Conservation (phyloP, 768 basidiomycete genomes). For the Phanerodontia chrysosporium region DNA sequence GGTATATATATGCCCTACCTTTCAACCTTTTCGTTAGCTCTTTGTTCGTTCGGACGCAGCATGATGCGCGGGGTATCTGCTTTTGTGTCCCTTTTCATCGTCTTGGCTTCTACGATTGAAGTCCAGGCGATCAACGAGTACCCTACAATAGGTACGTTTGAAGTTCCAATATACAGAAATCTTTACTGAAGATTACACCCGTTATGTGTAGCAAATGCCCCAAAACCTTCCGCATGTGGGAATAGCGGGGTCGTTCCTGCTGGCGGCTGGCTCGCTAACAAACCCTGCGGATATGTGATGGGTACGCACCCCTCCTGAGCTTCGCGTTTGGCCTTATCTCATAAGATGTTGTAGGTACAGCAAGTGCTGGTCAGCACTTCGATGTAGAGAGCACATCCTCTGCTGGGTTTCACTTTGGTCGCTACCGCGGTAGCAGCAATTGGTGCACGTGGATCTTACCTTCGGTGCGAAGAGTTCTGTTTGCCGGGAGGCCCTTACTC, state of each 20-base stretch:
- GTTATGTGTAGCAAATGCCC: neutral
- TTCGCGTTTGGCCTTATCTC: neutral
- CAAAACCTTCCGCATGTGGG: constrained; percentile 1
- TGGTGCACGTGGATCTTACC: constrained; percentile 3
- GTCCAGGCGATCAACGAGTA: neutral
- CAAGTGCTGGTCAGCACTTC: constrained; percentile 1
- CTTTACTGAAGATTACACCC: neutral
- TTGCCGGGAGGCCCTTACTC: neutral
- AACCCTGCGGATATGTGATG: constrained; percentile 6
- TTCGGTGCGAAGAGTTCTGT: neutral
- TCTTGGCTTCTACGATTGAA: neutral
- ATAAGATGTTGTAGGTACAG: neutral
- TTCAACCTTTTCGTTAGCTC: too few species aligned
- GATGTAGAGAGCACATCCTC: constrained; percentile 3
- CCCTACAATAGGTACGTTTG: neutral
- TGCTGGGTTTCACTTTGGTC: constrained; percentile 2
- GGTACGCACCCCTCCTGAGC: neutral
- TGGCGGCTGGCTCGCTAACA: constrained; percentile 2
- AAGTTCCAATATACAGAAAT: too few species aligned
- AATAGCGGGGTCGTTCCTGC: neutral
- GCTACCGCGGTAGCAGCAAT: constrained; percentile 3
- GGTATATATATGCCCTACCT: too few species aligned
- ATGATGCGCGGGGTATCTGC: too few species aligned
- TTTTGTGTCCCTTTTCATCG: too few species aligned
- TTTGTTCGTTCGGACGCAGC: too few species aligned